Base-by-base conservation (phyloP, 2,329 filamentous ascomycete genomes). In the Tolypocladium sp. region DNA sequence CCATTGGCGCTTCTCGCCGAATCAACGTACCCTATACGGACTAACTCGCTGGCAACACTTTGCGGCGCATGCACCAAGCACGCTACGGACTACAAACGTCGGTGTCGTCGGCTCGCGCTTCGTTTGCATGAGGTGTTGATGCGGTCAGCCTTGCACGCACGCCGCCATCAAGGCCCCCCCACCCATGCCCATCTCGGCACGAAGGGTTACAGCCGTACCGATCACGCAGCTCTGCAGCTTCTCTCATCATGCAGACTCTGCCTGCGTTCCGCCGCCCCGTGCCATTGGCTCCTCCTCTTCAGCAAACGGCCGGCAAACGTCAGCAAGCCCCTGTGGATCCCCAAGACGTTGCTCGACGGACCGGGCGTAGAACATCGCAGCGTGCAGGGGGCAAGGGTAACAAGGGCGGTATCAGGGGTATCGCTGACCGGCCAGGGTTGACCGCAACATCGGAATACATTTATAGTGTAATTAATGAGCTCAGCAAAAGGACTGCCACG, bases 401-500 rank as follows among this genome's bases (percentile, higher is more conserved):
- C 15, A 33, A 37, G 33, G 51, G 35, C 30, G 35, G 57, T 27
- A 52, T 59, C 58, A 59, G 58, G 58, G 58, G 55, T 51, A 17
- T 57, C 42, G 52, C 53, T 59, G 57, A 51, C 57, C 17, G 42
- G 46, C 59, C 41, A 38, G 58, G 42, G 57, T 58, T n/a, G 35
- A 58, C 57, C 56, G 35, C 56, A 58, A 52, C 53, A 49, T 56
- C 52, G 33, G 46, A 53, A 58, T n/a, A 22, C 37, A 35, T 30
- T 33, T 25, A 10, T 17, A 46, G 38, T 25, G 35, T 17, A 25
- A 41, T 40, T 46, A 57, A 55, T 53, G 59, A 52, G 55, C 52
- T 33, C 40, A 57, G 59, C 44, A 63, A 61, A 61, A 58, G 57
- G 56, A 58, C 56, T 61, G 61, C 63, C 63, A 63, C 62, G 62